Conservation (phyloP, 1,284 basidiomycete species). For the Ustilago nuda region DNA sequence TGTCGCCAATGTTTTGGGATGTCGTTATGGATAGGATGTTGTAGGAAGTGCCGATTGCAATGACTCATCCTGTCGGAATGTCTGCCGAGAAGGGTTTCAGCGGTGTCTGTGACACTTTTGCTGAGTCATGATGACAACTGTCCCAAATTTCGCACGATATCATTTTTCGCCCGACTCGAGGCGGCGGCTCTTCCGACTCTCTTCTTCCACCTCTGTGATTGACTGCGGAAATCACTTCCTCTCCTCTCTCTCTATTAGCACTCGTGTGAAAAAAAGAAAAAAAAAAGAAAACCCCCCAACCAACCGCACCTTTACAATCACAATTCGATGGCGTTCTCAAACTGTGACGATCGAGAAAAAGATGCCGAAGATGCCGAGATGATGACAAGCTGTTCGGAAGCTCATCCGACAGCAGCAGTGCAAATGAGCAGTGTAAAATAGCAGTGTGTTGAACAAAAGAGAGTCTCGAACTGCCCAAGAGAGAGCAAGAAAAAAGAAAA, state of each 20-base stretch:
- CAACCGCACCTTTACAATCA: neutral
- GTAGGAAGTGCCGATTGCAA: slow-evolving; percentile 9
- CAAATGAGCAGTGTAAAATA: neutral
- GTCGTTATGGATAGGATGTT: neutral
- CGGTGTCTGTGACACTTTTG: neutral
- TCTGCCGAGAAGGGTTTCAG: neutral
- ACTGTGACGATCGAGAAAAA: neutral
- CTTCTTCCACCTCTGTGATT: neutral
- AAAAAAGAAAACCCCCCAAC: no score
- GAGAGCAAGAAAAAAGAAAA: neutral
- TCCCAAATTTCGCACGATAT: neutral
- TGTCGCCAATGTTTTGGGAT: neutral
- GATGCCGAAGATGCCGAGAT: neutral
- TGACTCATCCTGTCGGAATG: neutral
- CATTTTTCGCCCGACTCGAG: neutral
- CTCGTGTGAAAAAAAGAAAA: neutral
- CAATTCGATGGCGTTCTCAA: neutral
- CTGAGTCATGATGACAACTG: neutral
- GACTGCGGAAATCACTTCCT: slow-evolving; percentile 1
- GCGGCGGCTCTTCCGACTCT: neutral
- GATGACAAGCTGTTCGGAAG: neutral
- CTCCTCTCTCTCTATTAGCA: no score
- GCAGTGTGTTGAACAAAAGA: neutral
- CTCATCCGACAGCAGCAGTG: neutral
- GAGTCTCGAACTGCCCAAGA: neutral